Base-by-base conservation (phyloP, 495 filamentous ascomycete genomes). In the Trichoderma erinaceum region DNA sequence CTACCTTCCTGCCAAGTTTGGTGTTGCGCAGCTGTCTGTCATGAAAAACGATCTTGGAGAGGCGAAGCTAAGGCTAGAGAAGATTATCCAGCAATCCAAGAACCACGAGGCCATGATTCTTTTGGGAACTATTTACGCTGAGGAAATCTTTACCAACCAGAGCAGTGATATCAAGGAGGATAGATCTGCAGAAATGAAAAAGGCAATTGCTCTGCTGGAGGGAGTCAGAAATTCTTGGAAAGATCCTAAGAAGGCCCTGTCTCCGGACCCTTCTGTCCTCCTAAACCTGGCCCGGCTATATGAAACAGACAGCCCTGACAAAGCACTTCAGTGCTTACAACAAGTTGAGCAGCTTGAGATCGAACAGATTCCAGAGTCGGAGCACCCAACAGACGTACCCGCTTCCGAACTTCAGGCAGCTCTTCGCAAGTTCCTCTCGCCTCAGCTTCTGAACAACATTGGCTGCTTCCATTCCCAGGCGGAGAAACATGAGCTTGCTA, bases 371-470 rank as follows among this genome's bases (percentile, higher is more conserved):
- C 82, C 87, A 3, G 83, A 89, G 15, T 87, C 89, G 38, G 86
- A 90, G 66, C 81, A 82, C 8, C 89, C 89, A 1, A 81, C 88
- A 43, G 87, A 84, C n/a, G 74, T 80, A 0, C 85, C 89, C 25
- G 83, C 85, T 43, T 82, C 84, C n/a, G 81, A 85, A 35, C 71
- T 85, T 32, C 85, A 84, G 66, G 79, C 81, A 41, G 79, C 79
- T 32, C 80, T 95, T 41, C 87, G 92, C 43, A 88, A 92, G 74
- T 80, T 87, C 68, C 80, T 98, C 0, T 90, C 93, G 5, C 92
- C 96, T 2, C 93, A 97, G 75, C 82, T 99, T 1, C 86, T 97
- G 52, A 98, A 97, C 81, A 98, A 99, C 73, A 96, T 99, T 76
- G 95, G 92, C 3, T 95, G 92, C 75, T 97, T 98, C 80, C 85